Conservation (phyloP, 2,329 filamentous ascomycete genomes). For the Cladosporium sp. region DNA sequence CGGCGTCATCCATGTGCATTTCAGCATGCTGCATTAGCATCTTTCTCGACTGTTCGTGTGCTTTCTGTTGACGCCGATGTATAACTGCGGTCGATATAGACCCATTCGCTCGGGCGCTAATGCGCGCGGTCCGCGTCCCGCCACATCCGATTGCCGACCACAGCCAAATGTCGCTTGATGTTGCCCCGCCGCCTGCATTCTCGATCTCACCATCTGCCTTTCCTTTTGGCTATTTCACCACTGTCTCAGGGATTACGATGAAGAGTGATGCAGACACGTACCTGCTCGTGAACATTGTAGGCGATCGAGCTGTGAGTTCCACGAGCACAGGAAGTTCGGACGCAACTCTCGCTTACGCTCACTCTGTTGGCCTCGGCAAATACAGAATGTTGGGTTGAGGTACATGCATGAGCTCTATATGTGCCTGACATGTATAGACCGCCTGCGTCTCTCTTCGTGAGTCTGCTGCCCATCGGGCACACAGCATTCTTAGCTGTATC, state of each 20-base stretch:
- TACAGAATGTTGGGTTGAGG: not conserved
- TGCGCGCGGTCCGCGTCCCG: not conserved
- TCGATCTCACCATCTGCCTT: not conserved
- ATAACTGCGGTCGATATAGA: conserved; percentile 4
- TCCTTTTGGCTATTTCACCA: not conserved
- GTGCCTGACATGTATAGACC: conserved; percentile 9
- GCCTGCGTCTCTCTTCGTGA: not conserved
- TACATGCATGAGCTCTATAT: conserved; percentile 11
- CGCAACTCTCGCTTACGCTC: not conserved
- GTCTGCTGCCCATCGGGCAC: not conserved
- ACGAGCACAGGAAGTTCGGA: not conserved
- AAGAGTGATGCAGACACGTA: not conserved
- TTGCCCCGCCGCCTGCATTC: not conserved
- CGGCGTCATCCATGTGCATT: too few relatives aligned
- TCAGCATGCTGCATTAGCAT: not conserved
- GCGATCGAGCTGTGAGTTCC: not conserved
- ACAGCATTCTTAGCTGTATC: conserved; percentile 1
- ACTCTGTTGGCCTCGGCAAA: not conserved
- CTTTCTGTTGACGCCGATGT: not conserved
- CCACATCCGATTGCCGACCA: not conserved
- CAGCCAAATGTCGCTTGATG: not conserved
- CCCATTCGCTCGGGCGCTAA: not conserved
- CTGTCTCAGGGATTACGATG: not conserved
- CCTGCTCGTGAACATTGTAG: too few relatives aligned
- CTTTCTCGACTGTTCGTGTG: not conserved